Conservation (phyloP, 75 land plant species). For the Cunninghamia lanceolata region DNA sequence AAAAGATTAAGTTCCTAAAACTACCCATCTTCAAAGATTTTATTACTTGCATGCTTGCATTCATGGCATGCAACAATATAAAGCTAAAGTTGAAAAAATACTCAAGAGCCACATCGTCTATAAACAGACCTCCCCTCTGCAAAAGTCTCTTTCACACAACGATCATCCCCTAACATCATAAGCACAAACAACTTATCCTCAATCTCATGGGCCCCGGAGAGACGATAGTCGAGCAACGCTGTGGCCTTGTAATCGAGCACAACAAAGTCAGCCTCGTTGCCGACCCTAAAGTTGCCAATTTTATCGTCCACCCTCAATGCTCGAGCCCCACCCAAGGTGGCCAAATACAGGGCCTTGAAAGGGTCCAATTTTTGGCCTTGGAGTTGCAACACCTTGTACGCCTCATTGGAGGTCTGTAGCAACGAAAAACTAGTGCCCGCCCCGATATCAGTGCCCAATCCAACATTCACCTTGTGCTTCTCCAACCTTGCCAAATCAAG, state of each 20-base stretch:
- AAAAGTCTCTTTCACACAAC: slow-evolving; percentile 16
- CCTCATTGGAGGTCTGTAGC: slow-evolving; percentile 14
- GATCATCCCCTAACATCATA: slow-evolving; percentile 20
- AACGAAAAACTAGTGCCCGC: slow-evolving; percentile 17
- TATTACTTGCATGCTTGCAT: too few relatives aligned
- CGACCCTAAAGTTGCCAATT: neutral
- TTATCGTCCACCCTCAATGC: slow-evolving; percentile 9
- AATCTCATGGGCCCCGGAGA: neutral
- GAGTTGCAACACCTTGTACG: slow-evolving; percentile 22
- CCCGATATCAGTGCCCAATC: slow-evolving; percentile 17
- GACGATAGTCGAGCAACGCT: slow-evolving; percentile 1
- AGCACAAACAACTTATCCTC: slow-evolving; percentile 22
- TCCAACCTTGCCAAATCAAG: slow-evolving; percentile 13
- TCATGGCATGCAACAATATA: too few relatives aligned
- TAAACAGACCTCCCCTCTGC: slow-evolving; percentile 9
- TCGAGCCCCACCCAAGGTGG: slow-evolving; percentile 16
- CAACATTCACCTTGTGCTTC: neutral
- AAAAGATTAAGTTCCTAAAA: too few relatives aligned
- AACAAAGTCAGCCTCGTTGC: slow-evolving; percentile 20
- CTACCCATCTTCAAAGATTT: too few relatives aligned
- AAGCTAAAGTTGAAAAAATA: too few relatives aligned
- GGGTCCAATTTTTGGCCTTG: slow-evolving; percentile 22
- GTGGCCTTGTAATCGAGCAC: slow-evolving; percentile 19
- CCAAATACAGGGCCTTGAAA: slow-evolving; percentile 16
- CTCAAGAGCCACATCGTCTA: neutral